Conservation (phyloP, 345 rosid species). For the Arabis alpina region DNA sequence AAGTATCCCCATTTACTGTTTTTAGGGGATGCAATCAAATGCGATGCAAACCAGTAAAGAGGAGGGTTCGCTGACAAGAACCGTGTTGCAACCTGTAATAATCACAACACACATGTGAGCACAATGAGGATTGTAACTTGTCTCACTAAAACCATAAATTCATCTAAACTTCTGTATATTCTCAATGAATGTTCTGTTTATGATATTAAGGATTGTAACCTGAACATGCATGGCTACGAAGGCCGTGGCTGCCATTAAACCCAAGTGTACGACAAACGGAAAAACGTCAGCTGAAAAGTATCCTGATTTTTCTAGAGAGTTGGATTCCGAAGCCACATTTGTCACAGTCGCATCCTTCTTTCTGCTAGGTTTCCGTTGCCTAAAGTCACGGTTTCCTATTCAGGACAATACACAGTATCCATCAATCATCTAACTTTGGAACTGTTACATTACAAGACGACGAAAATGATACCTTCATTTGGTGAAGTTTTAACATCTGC, state of each 20-base stretch:
- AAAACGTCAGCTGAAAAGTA: slow-evolving; percentile 55
- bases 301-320: slow-evolving; percentile 45
- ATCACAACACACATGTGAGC: slow-evolving; percentile 25
- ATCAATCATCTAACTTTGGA: neutral
- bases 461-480: slow-evolving; percentile 20
- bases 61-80: slow-evolving; percentile 90
- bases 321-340: slow-evolving; percentile 29
- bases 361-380: slow-evolving; percentile 55
- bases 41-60: slow-evolving; percentile 86
- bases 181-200: neutral
- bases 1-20: slow-evolving; percentile 59
- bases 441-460: neutral
- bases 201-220: slow-evolving; percentile 49
- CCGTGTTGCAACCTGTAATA: slow-evolving; percentile 78
- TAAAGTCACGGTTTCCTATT: slow-evolving; percentile 53
- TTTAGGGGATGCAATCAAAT: slow-evolving; percentile 47
- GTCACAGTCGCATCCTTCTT: slow-evolving; percentile 38
- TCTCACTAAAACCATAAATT: slow-evolving; percentile 9
- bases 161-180: neutral
- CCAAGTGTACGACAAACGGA: slow-evolving; percentile 73
- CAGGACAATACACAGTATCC: neutral
- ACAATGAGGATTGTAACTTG: neutral
- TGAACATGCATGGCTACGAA: slow-evolving; percentile 92
- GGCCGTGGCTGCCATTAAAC: slow-evolving; percentile 75
- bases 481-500: slow-evolving; percentile 28